phyloP scores from a whole-genome alignment of 805 yeast genomes.

The Yamadazyma scolyti region DNA sequence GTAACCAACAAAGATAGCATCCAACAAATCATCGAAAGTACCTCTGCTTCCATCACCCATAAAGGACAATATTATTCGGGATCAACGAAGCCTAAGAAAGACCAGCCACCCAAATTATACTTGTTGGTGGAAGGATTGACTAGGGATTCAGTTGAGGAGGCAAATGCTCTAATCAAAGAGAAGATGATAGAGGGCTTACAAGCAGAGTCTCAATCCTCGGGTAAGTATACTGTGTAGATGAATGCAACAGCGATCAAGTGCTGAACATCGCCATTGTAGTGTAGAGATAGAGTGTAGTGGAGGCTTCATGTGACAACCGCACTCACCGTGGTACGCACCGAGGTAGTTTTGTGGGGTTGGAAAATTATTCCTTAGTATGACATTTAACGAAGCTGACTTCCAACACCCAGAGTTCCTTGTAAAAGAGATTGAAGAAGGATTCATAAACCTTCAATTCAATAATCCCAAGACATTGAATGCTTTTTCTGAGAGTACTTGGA shows the following conservation, averaged over 20 bases:
- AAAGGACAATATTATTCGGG: constrained; percentile 69
- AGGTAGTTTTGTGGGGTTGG: no score
- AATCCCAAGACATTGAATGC: constrained; percentile 61
- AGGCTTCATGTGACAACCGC: no score
- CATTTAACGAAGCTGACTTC: constrained; percentile 17
- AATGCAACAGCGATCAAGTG: no score
- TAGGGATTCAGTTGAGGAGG: constrained; percentile 53
- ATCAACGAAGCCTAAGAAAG: constrained; percentile 39
- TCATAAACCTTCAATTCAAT: constrained; percentile 58
- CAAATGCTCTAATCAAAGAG: constrained; percentile 54
- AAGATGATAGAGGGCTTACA: constrained; percentile 56
- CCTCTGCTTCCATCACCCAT: constrained; percentile 73
- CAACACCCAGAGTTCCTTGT: constrained; percentile 34
- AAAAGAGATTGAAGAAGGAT: constrained; percentile 39
- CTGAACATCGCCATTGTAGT: no score
- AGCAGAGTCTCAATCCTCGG: constrained; percentile 37
- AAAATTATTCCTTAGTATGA: constrained; percentile 9
- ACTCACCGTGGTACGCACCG: no score
- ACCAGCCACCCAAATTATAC: constrained; percentile 68
- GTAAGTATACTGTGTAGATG: constrained; percentile 47
- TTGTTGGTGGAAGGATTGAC: constrained; percentile 73
- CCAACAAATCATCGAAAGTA: constrained; percentile 61
- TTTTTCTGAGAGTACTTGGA: constrained; percentile 52
- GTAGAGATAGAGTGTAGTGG: no score
- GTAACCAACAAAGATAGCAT: constrained; percentile 67